Conservation (phyloP, 495 filamentous ascomycete species). For the Tuber brumale region DNA sequence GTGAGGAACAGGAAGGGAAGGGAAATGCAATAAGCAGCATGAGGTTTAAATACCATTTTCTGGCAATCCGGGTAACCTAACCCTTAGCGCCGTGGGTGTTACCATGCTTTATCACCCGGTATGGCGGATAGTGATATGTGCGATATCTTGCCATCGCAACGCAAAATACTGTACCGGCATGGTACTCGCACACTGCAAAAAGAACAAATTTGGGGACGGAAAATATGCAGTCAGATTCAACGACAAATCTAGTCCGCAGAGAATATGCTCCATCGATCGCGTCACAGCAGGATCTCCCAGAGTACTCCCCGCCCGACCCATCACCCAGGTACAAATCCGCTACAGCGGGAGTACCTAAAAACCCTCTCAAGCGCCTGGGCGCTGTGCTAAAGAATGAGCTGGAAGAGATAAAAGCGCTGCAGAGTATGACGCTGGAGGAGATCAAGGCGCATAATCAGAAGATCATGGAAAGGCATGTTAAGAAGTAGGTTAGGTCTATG, state of each 20-base stretch:
- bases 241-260: background rate
- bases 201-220: background rate
- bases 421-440: slow-evolving; percentile 14
- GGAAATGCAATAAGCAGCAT: background rate
- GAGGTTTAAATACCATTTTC: background rate
- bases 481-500: background rate
- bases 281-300: background rate
- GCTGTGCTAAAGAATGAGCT: slow-evolving; percentile 13
- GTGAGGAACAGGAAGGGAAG: background rate
- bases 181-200: background rate
- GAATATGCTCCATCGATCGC: background rate
- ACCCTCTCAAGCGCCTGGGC: slow-evolving; percentile 14
- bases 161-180: background rate
- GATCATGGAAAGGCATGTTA: slow-evolving; percentile 9
- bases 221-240: slow-evolving; percentile 1
- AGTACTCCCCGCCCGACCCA: background rate
- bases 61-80: background rate
- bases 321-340: background rate
- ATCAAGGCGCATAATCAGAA: slow-evolving; percentile 7
- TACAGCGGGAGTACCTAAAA: background rate
- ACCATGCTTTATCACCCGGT: background rate
- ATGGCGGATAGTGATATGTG: background rate
- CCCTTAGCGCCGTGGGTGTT: background rate
- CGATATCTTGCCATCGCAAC: background rate
- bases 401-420: slow-evolving; percentile 10